Base-by-base conservation (phyloP, 164 flowering plant genomes). In the Liquidambar formosana region DNA sequence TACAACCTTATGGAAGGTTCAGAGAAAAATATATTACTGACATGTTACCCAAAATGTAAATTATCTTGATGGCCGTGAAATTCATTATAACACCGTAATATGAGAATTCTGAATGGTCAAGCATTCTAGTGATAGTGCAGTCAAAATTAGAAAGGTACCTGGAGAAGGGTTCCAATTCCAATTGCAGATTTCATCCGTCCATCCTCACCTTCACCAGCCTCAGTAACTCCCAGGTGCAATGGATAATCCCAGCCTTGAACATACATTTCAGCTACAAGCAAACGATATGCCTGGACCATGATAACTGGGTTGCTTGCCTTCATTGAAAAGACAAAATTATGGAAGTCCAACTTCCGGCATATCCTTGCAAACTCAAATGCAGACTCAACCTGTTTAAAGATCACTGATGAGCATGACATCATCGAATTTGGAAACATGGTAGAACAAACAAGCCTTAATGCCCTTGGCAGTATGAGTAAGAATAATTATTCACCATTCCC, bases 201-300 rank as follows among this genome's bases (percentile, higher is more conserved):
- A 84, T 94, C 99, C 81, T 94, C 99, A 75, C 99, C 99, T 81
- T 94, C 99, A 80, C 99, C 99, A 75, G 99, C 99, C 86, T 94
- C 99, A 63, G 99, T 94, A 47, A 94, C 99, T 73, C 99, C 99
- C 74, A 94, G 80, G 75, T 94, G 99, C 62, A 94, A 73, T 28
- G 99, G 99, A 76, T 94, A 94, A 80, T 94, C 97, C 98, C 99
- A 94, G 43, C 99, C 97, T 18, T 84, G 83, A 73, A 89, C 90
- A 83, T 91, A 87, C 99, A 94, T 94, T 85, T 94, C 99, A 68
- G 99, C 95, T 22, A 89, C 89, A 62, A 94, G 90, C 60, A 94
- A 77, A 47, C 99, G 92, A 69, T 94, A 94, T 75, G 99, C 99
- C 77, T 92, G 88, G 71, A 94, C 99, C 99, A 94, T 94, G 77